Base-by-base conservation (phyloP, 768 basidiomycete species). In the Russula sp. region DNA sequence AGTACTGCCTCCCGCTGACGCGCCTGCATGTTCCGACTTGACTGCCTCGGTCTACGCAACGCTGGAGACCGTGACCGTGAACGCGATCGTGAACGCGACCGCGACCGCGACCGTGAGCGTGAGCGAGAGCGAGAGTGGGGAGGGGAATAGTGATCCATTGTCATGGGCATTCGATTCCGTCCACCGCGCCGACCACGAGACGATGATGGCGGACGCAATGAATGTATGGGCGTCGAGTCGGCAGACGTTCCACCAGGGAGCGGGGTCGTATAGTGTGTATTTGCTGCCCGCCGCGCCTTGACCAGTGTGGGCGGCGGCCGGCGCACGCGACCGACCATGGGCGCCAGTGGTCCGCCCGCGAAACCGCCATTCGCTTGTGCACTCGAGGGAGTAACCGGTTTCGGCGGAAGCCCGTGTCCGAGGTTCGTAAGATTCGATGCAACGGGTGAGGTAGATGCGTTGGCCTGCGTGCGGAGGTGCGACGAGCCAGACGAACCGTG, bases 61-160 rank as follows among this genome's bases (percentile, higher is more conserved):
- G 75, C 74, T 2, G 78, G 79, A 5, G 79, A 78, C 13, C 76
- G 78, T 0, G 77, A 78, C n/a, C 73, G 78, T 0, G 77, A 78
- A 16, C 73, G 67, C 20, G 73, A 75, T 3, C 53, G 39, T 20
- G 48, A 56, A 18, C 47, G 54, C 7, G 60, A 60, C 5, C 49
- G 50, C 5, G 56, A 59, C 3, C 45, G 42, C 2, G 61, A 62
- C 2, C 61, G 61, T 16, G 61, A 63, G 2, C 57, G 52, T 38
- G 61, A n/a, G n/a, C n/a, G n/a, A n/a, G n/a, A 63, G 11, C 61
- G 61, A 11, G 62, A 63, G 52, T 66, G 66, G 10, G 54, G 58
- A 8, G 66, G 66, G 4, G 66, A 66, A 35, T 63, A 65, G 25
- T 66, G 63, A 25, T 66, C 66, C 25, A 65, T 46, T 16, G 55